Base-by-base conservation (phyloP, 768 basidiomycete genomes). In the Lactarius trivialis region DNA sequence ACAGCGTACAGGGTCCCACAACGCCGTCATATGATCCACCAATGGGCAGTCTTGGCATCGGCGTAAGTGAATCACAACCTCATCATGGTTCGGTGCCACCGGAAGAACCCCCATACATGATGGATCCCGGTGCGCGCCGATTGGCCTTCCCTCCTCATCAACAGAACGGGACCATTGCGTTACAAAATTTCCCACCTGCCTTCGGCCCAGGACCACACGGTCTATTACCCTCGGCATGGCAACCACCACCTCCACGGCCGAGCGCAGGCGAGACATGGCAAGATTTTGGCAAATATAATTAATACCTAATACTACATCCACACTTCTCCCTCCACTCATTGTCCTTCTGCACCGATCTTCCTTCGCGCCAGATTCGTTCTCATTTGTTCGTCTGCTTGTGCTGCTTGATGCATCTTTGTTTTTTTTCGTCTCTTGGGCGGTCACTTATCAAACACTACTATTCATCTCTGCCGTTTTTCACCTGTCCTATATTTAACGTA, bases 21-120 rank as follows among this genome's bases (percentile, higher is more conserved):
- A 64, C 64, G 11, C 61, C 61, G 14, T 56, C 61, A 26, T 65
- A 64, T 17, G 64, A 58, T 24, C 50, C 64, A 34, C 61, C 64
- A 45, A 28, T 64, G 56, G 57, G 21, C 8, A 26, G 32, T 36
- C 43, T 65, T 15, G n/a, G 56, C 15, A 51, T 56, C 30, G 41
- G 41, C 26, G 45, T 63, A 19, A 57, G 45, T 21, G 61, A 58
- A 26, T n/a, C 61, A 30, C 57, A 58, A n/a, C 30, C 61, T 7
- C 57, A 63, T 54, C 61, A 63, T 21, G 51, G 52, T 33, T 63
- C 61, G 12, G 52, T 54, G 34, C 61, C 62, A 30, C 62, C 57
- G 11, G 63, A 64, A 19, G 63, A 64, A 4, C 58, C 63, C 6
- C 19, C 62, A 28, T 64, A 55, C 8, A 51, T 60, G 32, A 32